Percentiles rank a stretch among this genome's conserved stretches.
These are phyloP conservation scores for Aureobasidium sp. DNA, from an alignment of 2,329 filamentous ascomycete species.

Conservation along the genomic window DNA sequence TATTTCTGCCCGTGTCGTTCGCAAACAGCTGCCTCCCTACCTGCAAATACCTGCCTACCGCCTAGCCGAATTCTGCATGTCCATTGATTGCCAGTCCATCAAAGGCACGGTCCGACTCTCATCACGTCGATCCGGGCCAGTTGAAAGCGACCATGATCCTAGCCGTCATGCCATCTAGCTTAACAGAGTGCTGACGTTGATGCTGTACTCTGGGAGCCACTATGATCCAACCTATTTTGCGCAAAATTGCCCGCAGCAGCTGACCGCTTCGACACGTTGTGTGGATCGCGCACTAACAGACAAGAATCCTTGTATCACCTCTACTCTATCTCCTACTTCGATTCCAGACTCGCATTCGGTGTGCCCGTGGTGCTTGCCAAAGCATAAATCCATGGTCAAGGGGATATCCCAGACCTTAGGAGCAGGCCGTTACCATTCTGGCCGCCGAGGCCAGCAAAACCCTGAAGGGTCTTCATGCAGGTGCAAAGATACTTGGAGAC, in stretches of 20 bases:
- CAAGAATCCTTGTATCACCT: not conserved
- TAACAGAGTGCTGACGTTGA: not conserved
- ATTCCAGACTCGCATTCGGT: not conserved
- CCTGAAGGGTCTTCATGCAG: conserved; percentile 12
- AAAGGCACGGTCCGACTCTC: conserved; percentile 10
- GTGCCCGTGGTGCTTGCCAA: not conserved
- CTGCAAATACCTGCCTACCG: not conserved
- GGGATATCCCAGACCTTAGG: not conserved
- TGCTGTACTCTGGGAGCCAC: not conserved
- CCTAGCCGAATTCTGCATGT: conserved; percentile 7
- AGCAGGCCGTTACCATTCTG: conserved; percentile 1
- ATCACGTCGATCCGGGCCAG: conserved; percentile 10
- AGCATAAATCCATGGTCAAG: not conserved
- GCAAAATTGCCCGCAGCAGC: conserved; percentile 3
- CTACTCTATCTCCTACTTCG: conserved; percentile 8
- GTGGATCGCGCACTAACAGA: not conserved
- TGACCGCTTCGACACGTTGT: conserved; percentile 10
- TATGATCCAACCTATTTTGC: not conserved
- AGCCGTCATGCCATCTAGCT: too few relatives aligned
- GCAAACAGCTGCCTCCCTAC: not conserved
- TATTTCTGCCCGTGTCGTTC: not conserved
- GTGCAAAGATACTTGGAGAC: conserved; percentile 7
- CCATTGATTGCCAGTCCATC: not conserved
- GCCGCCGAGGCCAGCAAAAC: conserved; percentile 12
- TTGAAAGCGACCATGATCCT: not conserved